Percentiles rank a stretch among this genome's conserved stretches.
Conservation (phyloP, 352 stramenopile genomes). For the Pythium dissimile region DNA sequence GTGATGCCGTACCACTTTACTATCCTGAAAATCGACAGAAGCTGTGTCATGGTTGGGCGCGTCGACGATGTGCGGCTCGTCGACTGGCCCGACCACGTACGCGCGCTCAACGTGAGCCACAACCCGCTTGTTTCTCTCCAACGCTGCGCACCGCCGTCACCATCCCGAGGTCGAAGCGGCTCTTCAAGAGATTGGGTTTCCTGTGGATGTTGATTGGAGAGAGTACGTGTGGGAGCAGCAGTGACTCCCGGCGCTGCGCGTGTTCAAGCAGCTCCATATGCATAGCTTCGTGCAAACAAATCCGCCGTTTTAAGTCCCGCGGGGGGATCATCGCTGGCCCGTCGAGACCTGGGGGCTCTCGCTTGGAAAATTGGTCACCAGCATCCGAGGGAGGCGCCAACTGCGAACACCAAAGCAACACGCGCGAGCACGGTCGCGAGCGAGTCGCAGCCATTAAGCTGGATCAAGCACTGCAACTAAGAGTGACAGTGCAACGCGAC, state of each 20-base stretch:
- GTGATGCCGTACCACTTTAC: constrained; percentile 13
- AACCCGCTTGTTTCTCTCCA: constrained; percentile 1
- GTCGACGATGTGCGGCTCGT: background rate
- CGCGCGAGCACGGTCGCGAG: background rate
- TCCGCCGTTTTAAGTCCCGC: constrained; percentile 29
- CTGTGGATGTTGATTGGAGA: constrained; percentile 1
- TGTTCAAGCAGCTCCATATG: constrained; percentile 25
- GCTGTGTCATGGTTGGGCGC: background rate
- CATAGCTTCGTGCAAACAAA: constrained; percentile 32
- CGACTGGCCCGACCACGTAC: background rate
- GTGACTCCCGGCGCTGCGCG: constrained; percentile 18
- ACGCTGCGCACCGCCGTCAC: background rate
- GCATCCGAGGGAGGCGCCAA: background rate
- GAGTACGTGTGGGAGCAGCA: constrained; percentile 7
- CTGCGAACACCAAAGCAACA: background rate
- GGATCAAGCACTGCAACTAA: background rate
- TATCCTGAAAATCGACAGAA: background rate
- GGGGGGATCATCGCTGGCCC: constrained; percentile 24
- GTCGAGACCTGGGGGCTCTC: constrained; percentile 27
- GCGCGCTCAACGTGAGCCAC: constrained; percentile 7
- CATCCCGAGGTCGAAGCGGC: background rate
- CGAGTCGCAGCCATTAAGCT: background rate
- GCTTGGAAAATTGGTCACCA: constrained; percentile 28
- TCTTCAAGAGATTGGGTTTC: constrained; percentile 12
- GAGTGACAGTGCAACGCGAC: too few species aligned